Evolutionary conservation across 345 rosid species (phyloP), one percentile per base, ranked within the genome.

Genomic region (Excoecaria agallocha): DNA sequence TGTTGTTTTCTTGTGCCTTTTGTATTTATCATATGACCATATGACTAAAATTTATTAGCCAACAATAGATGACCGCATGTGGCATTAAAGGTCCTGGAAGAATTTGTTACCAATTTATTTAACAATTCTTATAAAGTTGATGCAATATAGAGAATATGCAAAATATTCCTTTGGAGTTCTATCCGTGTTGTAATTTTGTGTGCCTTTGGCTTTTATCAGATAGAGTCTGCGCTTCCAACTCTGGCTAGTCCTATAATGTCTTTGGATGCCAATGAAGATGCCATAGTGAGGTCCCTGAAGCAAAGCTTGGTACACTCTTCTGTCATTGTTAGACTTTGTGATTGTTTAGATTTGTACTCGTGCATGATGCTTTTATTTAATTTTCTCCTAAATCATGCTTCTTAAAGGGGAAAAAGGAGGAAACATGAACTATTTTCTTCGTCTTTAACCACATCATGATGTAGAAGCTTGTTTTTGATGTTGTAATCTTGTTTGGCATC

Each of bases 211-310:
- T 55, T 48, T 82, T 64, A 79, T 79, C 89, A 95, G 98, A 95
- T 95, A 73, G 98, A 93, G 83, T 86, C 94, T 55, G 97, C 94
- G 45, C 85, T 95, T 85, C 97, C 98, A 75, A 86, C 90, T 83
- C 82, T 95, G 69, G 84, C 98, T 24, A 86, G 85, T 77, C 99
- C 99, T n/a, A 92, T 95, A 25, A 90, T 95, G 98, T 91, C 99
- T 64, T 83, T 95, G 86, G 97, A 95, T 74, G 98, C 98, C 25
- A 88, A 90, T 74, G 98, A 95, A 84, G 98, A 93, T 89, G 98
- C 99, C 71, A 87, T 91, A 71, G 94, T 91, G 78, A 96, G 97
- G 75, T 82, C 88, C 71, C 77, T 95, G 83, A 95, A 95, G 85
- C 98, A 89, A 83, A 91, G 93, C 82, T 83, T 95, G 98, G 99